Evolutionary conservation across 1,139 yeast genomes (phyloP).

Genomic region (Spencermartinsiella ligniputridi): DNA sequence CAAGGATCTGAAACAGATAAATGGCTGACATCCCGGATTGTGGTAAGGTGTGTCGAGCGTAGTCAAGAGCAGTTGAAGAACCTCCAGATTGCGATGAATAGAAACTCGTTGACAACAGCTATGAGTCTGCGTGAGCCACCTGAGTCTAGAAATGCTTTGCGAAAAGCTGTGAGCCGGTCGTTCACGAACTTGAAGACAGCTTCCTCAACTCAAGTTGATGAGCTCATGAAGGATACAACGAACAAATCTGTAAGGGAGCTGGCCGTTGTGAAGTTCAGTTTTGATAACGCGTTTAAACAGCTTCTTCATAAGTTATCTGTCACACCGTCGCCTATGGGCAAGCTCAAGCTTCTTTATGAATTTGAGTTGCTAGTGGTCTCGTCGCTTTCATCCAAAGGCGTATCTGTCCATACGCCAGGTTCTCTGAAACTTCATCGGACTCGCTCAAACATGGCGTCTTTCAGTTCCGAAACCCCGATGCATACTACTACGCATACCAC

Average conservation of each 20-base stretch:
- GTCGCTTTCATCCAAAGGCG: slow-evolving; percentile 19
- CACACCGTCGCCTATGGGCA: slow-evolving; percentile 30
- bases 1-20: slow-evolving; percentile 32
- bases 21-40: slow-evolving; percentile 27
- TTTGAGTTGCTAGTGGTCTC: slow-evolving; percentile 31
- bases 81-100: slow-evolving; percentile 18
- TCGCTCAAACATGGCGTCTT: slow-evolving; percentile 22
- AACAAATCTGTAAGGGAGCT: too few species aligned
- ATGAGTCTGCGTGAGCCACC: slow-evolving; percentile 21
- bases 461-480: slow-evolving; percentile 20
- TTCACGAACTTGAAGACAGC: neutral
- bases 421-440: slow-evolving; percentile 19
- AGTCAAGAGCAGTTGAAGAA: slow-evolving; percentile 15
- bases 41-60: slow-evolving; percentile 17
- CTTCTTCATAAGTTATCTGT: slow-evolving; percentile 26
- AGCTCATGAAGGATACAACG: neutral
- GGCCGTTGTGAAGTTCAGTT: slow-evolving; percentile 18
- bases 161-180: neutral
- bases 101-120: slow-evolving; percentile 15
- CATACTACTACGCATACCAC: too few species aligned
- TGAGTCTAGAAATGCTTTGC: slow-evolving; percentile 4
- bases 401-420: slow-evolving; percentile 18
- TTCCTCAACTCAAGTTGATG: neutral
- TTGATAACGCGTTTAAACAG: slow-evolving; percentile 28
- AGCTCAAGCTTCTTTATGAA: slow-evolving; percentile 27